Evolutionary conservation across 2,329 filamentous ascomycete genomes (phyloP), one percentile per base, ranked within the genome.

Genomic region (Dryadomyces quercivorus): DNA sequence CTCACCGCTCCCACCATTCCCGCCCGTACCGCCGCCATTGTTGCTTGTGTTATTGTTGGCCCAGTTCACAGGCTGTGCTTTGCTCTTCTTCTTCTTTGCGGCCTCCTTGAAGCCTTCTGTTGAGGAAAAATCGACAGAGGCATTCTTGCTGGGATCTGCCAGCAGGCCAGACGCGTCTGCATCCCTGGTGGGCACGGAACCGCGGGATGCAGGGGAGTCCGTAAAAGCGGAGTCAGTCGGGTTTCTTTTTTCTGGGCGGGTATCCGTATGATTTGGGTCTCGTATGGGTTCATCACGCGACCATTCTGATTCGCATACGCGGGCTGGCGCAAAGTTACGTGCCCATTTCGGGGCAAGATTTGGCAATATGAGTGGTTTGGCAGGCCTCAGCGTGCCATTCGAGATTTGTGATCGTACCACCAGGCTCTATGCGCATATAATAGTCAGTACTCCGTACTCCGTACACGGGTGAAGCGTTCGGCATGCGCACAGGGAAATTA

Each of bases 61-160:
- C 67, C 69, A 72, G 59, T 71, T 72, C 54, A 60, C 15, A 1
- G 52, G n/a, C 49, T 64, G 45, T 7, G 10, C 16, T n/a, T 71
- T 68, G 58, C 74, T 73, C 36, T 84, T 85, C 65, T 76, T 81
- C 65, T 77, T 79, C 59, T 77, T 75, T 2, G 69, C 74, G 42
- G 72, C 74, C 62, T 84, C 75, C 52, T 72, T 71, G 67, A 74
- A 80, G 50, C 73, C 76, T 45, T 78, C 71, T 52, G 75, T 67
- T 26, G 74, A 78, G 21, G 71, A 70, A 56, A 86, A 79, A 62
- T 87, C 82, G 51, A 87, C 69, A 34, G 70, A 67, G 20, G 69
- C 63, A 43, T 68, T 64, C 60, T 69, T 67, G 42, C 64, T 68
- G n/a, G 74, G 75, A 59, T 79, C 74, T 44, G 59, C 59, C 38